Base-by-base conservation (phyloP, 2,329 filamentous ascomycete species). In the Seiridium unicorne region DNA sequence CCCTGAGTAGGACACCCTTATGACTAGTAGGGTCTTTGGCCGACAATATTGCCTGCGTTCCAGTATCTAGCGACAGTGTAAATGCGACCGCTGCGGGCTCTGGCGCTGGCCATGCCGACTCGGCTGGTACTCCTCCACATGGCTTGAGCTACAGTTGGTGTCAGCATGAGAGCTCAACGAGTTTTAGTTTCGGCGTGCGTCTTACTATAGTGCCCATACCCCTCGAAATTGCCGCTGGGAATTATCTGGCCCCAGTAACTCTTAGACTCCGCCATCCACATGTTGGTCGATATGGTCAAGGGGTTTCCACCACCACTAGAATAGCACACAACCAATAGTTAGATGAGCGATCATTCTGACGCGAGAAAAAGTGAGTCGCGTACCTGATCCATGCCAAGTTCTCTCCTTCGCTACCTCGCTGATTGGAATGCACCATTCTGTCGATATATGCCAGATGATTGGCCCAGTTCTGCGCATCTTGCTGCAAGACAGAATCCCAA, bases 301-400 rank as follows among this genome's bases (percentile, higher is more conserved):
- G 49, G 49, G 18, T 53, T 53, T 31, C 13, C 38, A 18, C 49
- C 49, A n/a, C 49, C 49, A 38, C 49, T 53, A 18, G 18, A 35
- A 53, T n/a, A 38, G 10, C 8, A 36, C 4, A 38, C 10, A 18
- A 53, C 3, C 34, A 38, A 9, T 5, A n/a, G 38, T 53, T 53
- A 53, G 49, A 9, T 38, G 18, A 13, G 1, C 9, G 9, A 10
- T 53, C 9, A 49, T 26, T 49, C 10, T 49, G 13, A 8, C 31
- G 11, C 32, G 18, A 8, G 49, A n/a, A 49, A 3, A 34, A 32
- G 5, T 5, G 18, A 5, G 11, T 5, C 9, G 49, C 49, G 34
- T 53, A 53, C 49, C 49, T 53, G 49, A 53, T 53, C 49, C 49
- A 53, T 2, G 49, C 49, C 32, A 53, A n/a, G 34, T 53, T 53